Base-by-base conservation (phyloP, 2,329 filamentous ascomycete genomes). In the Zymoseptoria passerinii region DNA sequence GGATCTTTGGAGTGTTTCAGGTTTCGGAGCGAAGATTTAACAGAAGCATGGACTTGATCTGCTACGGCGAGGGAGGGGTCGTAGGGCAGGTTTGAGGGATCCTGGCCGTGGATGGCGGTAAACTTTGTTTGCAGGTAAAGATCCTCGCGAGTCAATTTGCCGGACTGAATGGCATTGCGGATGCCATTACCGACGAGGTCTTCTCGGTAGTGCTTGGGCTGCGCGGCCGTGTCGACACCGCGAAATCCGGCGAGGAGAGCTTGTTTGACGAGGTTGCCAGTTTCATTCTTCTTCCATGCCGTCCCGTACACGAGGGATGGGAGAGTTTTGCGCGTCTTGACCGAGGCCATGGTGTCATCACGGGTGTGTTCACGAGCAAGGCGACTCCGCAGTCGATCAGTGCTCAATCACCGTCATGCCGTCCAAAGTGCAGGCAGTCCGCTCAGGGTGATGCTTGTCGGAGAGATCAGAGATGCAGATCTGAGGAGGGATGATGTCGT, bases 71-170 rank as follows among this genome's bases (percentile, higher is more conserved):
- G 77, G 1, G 76, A 69, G 1, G 81, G 72, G 66, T 86, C 77
- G 71, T 90, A 90, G 0, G 87, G 87, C 73, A 84, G 77, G 83
- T 78, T 48, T 73, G 72, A 48, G 20, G 73, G 67, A 67, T 86
- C 82, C 70, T 92, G 88, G 23, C 83, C 84, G 16, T 73, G 72
- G 4, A 83, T 72, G 0, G 86, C 80, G 1, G 87, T 90, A 75
- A 87, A 94, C 72, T 92, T 94, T n/a, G 89, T 92, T 80, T 95
- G 89, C 50, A 92, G 78, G 83, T 85, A 90, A 52, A 92, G 66
- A 35, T 87, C 82, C 51, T 79, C 72, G 59, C 84, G 77, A 53
- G 68, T 78, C 52, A 88, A 75, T n/a, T 82, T 72, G 1, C 83
- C 83, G 29, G 85, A 80, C 4, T 44, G 16, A n/a, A n/a, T 80